Conservation (phyloP, 2,329 filamentous ascomycete species). For the Fusarium heterosporum region DNA sequence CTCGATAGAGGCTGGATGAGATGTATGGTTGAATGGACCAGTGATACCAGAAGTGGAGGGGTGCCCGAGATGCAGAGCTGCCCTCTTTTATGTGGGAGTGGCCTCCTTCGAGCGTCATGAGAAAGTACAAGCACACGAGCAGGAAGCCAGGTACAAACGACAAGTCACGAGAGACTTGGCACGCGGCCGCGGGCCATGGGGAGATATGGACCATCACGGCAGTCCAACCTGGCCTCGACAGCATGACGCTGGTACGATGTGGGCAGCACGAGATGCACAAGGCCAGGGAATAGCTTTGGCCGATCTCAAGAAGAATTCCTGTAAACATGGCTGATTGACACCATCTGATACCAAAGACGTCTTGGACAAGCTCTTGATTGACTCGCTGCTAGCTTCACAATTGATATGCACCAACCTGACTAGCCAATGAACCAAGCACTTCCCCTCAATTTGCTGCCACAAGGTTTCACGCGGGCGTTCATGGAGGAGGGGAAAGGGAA, state of each 20-base stretch:
- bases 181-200: constrained; percentile 35
- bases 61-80: constrained; percentile 28
- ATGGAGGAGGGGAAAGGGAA: constrained; percentile 4
- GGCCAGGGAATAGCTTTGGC: constrained; percentile 11
- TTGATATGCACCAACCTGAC: not conserved
- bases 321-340: constrained; percentile 30
- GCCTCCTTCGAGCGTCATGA: constrained; percentile 36
- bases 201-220: constrained; percentile 24
- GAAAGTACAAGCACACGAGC: constrained; percentile 34
- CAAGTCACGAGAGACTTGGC: constrained; percentile 39
- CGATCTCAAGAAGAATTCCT: constrained; percentile 11
- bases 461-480: constrained; percentile 45
- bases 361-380: constrained; percentile 19
- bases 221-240: constrained; percentile 34
- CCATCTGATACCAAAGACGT: constrained; percentile 34
- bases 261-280: constrained; percentile 4
- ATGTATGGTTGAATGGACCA: constrained; percentile 13
- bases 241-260: constrained; percentile 46
- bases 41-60: constrained; percentile 19
- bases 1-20: constrained; percentile 4
- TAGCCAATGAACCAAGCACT: constrained; percentile 35
- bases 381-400: constrained; percentile 16
- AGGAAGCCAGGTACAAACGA: constrained; percentile 30
- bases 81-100: constrained; percentile 45
- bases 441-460: constrained; percentile 43